Base-by-base conservation (phyloP, 805 yeast genomes). In the Zygosaccharomyces rouxii region DNA sequence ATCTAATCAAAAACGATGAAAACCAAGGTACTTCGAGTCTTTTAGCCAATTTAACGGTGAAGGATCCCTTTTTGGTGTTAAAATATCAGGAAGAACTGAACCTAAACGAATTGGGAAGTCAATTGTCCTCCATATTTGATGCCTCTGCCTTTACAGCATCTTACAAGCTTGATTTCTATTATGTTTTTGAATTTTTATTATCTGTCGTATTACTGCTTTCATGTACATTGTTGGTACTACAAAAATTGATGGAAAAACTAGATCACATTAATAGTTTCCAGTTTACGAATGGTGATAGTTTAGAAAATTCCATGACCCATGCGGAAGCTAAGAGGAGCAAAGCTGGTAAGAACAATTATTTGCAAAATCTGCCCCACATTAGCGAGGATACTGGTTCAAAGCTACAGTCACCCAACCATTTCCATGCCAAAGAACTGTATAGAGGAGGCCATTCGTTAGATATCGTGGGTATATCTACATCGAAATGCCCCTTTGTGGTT, bases 401-500 rank as follows among this genome's bases (percentile, higher is more conserved):
- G 11, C 5, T 18, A 5, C 19, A 37, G 13, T 16, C 28, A 11
- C 11, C 46, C 3, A 47, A 48, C 18, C 45, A 49, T 13, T 57
- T 57, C 37, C 58, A 54, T 35, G 56, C 59, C 48, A 68, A 59
- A 57, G 78, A 71, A 67, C 76, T 68, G 46, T 72, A 74, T 13
- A 62, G 69, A 25, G 81, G 72, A 9, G 72, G 81, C 4, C 90
- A 83, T 61, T 66, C 71, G 21, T 68, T 86, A 42, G 95, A 88
- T 62, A 73, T 86, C 3, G 72, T 84, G 29, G 75, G 74, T 48
- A 69, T 85, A 9, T 67, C 74, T n/a, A 76, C 88, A 0, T 81
- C 86, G 11, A 64, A 73, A 18, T 69, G 77, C 11, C 81, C 88
- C 2, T 83, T 85, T 56, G 73, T 86, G 21, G 80, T 86, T 0